Percentiles rank a stretch among this genome's conserved stretches.
phyloP scores from a whole-genome alignment of 805 yeast species.

The Debaryomyces hansenii region DNA sequence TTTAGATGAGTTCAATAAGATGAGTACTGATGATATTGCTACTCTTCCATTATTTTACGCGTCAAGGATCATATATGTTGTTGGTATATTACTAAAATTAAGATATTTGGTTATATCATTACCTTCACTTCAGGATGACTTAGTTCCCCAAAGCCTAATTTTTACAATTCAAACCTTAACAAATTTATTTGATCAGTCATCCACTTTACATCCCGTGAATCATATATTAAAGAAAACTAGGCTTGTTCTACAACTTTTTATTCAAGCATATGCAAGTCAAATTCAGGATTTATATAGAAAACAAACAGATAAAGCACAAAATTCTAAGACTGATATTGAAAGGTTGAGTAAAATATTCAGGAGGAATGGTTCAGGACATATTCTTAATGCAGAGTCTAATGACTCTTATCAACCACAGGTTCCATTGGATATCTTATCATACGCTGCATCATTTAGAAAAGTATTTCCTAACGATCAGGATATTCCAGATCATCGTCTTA shows the following conservation, averaged over 20 bases:
- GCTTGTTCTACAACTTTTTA: slow-evolving; percentile 56
- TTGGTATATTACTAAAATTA: slow-evolving; percentile 60
- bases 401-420: slow-evolving; percentile 17
- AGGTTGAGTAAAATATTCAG: slow-evolving; percentile 6
- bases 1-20: slow-evolving; percentile 46
- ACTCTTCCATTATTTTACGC: slow-evolving; percentile 57
- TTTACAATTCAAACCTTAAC: slow-evolving; percentile 28
- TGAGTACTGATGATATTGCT: slow-evolving; percentile 48
- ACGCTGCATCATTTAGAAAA: slow-evolving; percentile 40
- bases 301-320: slow-evolving; percentile 22
- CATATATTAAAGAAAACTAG: slow-evolving; percentile 53
- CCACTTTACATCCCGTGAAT: slow-evolving; percentile 35
- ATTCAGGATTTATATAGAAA: slow-evolving; percentile 34
- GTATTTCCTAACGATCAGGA: slow-evolving; percentile 4
- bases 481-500: not conserved
- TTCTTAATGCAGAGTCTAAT: slow-evolving; percentile 9
- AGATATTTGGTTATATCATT: slow-evolving; percentile 56
- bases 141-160: slow-evolving; percentile 49
- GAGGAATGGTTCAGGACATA: slow-evolving; percentile 2
- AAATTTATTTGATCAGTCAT: slow-evolving; percentile 27
- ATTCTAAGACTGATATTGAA: slow-evolving; percentile 20
- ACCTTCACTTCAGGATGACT: slow-evolving; percentile 45
- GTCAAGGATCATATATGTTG: slow-evolving; percentile 60
- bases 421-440: slow-evolving; percentile 39
- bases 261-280: slow-evolving; percentile 62